Percentiles rank a stretch among this genome's conserved stretches.
Conservation (phyloP, 768 basidiomycete genomes). For the Leccinellum rugosiceps region DNA sequence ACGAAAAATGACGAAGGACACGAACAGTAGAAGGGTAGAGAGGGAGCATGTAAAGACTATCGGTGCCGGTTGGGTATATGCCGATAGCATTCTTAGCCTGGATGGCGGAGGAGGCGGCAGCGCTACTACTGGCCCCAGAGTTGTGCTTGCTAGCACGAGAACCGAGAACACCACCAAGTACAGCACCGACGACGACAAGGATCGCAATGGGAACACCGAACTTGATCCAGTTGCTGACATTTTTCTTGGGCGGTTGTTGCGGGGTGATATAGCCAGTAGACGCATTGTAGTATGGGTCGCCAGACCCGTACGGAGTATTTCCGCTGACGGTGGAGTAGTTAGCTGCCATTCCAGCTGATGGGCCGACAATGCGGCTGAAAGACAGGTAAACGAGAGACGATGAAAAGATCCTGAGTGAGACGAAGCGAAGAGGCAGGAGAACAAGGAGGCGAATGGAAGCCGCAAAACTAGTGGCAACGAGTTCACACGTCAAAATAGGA, state of each 20-base stretch:
- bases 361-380: constrained; percentile 14
- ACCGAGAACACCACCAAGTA: constrained; percentile 80
- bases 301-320: constrained; percentile 50
- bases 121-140: constrained; percentile 35
- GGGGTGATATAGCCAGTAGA: constrained; percentile 71
- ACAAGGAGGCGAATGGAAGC: neutral
- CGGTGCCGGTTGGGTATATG: constrained; percentile 72
- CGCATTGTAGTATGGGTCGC: constrained; percentile 65
- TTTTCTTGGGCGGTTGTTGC: constrained; percentile 42
- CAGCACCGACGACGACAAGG: constrained; percentile 60
- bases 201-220: constrained; percentile 66
- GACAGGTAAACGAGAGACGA: constrained; percentile 23
- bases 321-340: constrained; percentile 36
- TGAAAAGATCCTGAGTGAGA: constrained; percentile 8
- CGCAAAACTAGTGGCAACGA: constrained; percentile 1
- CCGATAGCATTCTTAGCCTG: constrained; percentile 61
- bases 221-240: constrained; percentile 70
- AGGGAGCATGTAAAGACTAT: constrained; percentile 76
- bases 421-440: constrained; percentile 1
- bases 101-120: constrained; percentile 48
- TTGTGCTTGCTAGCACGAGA: constrained; percentile 47
- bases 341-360: constrained; percentile 35
- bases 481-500: constrained; percentile 14
- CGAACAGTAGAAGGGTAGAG: constrained; percentile 87
- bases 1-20: constrained; percentile 15